A percentile compares a stretch with the other conserved stretches of the same genome.
These are phyloP conservation scores for Sanghuangporus sanghuang DNA, from an alignment of 1,284 basidiomycete genomes.

Conservation along the genomic window DNA sequence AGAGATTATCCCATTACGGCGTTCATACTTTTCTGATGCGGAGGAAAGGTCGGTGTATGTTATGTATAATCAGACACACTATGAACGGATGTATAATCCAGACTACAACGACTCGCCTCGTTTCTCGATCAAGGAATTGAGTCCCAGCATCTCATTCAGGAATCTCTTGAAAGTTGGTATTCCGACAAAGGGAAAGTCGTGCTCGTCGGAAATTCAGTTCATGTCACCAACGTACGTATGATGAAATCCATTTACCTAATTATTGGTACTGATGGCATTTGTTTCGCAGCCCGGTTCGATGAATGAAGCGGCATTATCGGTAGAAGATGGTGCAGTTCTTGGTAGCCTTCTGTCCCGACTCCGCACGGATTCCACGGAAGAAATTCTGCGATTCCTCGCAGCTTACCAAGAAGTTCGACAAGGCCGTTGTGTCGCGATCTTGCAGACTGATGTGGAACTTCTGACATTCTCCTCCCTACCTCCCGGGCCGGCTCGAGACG, in stretches of 20 bases:
- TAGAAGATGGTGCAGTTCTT: conserved; percentile 55
- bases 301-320: conserved; percentile 19
- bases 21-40: conserved; percentile 7
- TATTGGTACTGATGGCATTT: neutral
- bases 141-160: conserved; percentile 7
- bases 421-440: conserved; percentile 32
- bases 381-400: conserved; percentile 45
- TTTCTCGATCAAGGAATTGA: neutral
- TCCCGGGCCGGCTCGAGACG: conserved; percentile 32
- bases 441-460: conserved; percentile 27
- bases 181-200: conserved; percentile 37
- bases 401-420: conserved; percentile 51
- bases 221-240: conserved; percentile 31
- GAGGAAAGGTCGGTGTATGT: conserved; percentile 8
- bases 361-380: conserved; percentile 30
- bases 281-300: conserved; percentile 1
- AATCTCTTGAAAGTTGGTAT: conserved; percentile 41
- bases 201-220: conserved; percentile 45
- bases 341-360: conserved; percentile 55
- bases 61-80: neutral
- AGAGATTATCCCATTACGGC: neutral
- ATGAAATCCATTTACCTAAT: neutral
- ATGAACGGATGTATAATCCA: neutral
- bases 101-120: conserved; percentile 7
- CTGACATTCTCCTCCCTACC: conserved; percentile 35